Evolutionary conservation across 1,284 basidiomycete genomes (phyloP), one percentile per base, ranked within the genome.

Genomic region (Marasmius sp.): DNA sequence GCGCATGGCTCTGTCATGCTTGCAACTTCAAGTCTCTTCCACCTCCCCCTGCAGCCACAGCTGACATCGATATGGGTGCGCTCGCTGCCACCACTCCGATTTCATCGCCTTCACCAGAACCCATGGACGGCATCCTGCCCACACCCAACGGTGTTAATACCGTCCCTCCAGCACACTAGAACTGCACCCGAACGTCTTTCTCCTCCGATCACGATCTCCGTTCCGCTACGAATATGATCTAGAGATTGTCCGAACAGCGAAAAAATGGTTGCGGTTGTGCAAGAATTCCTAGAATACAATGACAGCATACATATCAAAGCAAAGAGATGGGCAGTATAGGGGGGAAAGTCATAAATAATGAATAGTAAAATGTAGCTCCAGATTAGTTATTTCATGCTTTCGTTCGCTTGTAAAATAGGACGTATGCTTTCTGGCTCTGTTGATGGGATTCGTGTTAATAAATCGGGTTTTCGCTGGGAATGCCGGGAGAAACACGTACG

Each of bases 361-460:
- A 27, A 48, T 58, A 49, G 55, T 57, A 47, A 43, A 45, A 14
- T 45, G 57, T 48, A 58, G 43, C 18, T 48, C 41, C 16, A n/a
- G 67, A 68, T 27, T 45, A 20, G 11, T 67, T 66, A 63, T 69
- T 75, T 78, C 82, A 88, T 65, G 77, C 68, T 75, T 82, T 87
- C 66, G 83, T 83, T 71, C 92, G 81, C 76, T 92, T 93, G 76
- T 93, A 93, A 73, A 89, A 95, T 75, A 96, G 77, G 62, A 95
- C 92, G 71, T 96, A 95, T 65, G 93, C 93, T 54, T 91, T 90
- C 65, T 90, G 89, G 62, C 87, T 90, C 93, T 95, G 74, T 61
- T 22, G 48, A 59, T 45, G 27, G 27, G 27, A 27, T 2, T 27
- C 27, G 27, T 27, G 27, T 27, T 27, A 43, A 37, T 34, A 43